A percentile compares a stretch with the other conserved stretches of the same genome.
These are phyloP conservation scores for Fusarium transvaalense DNA, from an alignment of 2,329 filamentous ascomycete species.

Conservation along the genomic window DNA sequence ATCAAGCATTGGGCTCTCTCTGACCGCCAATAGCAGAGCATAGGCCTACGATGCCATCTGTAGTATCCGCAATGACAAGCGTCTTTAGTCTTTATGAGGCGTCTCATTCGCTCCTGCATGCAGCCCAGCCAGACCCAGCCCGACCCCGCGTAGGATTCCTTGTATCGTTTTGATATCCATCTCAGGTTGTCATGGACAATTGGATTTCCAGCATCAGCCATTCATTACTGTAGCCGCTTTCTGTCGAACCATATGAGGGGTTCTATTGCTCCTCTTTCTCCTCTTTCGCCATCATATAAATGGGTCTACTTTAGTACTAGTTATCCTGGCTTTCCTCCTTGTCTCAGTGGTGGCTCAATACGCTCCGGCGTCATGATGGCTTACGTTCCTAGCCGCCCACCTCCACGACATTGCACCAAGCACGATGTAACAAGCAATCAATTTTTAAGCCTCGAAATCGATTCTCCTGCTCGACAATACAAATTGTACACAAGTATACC, in stretches of 20 bases:
- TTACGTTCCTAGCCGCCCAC: conserved; percentile 13
- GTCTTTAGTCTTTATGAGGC: conserved; percentile 4
- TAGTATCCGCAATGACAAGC: conserved; percentile 24
- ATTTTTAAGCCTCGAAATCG: background rate
- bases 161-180: background rate
- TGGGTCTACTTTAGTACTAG: background rate
- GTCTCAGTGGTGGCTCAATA: background rate
- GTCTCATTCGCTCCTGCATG: conserved; percentile 28
- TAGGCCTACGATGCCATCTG: conserved; percentile 19
- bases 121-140: conserved; percentile 2
- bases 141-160: conserved; percentile 5
- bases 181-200: conserved; percentile 26
- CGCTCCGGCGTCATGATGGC: background rate
- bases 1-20: conserved; percentile 32
- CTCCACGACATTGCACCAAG: background rate
- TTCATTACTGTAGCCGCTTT: conserved; percentile 21
- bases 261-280: background rate
- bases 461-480: background rate
- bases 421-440: background rate
- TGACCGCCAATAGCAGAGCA: conserved; percentile 42
- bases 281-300: background rate
- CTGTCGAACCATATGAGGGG: background rate
- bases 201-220: background rate
- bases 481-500: background rate
- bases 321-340: background rate